Base-by-base conservation (phyloP, 148 eudicot genomes). In the Spergularia marina region DNA sequence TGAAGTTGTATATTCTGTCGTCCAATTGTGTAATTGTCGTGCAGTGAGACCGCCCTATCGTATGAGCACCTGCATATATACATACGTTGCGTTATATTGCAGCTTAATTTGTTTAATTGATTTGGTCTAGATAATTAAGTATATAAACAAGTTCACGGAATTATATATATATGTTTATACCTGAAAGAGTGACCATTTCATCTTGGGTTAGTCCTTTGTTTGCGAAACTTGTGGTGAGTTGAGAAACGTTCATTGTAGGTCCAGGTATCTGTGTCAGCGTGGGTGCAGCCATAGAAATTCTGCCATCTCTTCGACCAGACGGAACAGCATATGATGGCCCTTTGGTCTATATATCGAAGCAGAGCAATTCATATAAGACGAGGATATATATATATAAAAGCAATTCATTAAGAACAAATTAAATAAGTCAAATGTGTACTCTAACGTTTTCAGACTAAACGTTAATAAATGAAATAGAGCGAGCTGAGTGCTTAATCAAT, bases 31-130 rank as follows among this genome's bases (percentile, higher is more conserved):
- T 71, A 64, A 77, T 30, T 51, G 74, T 56, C 53, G 80, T 53
- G 71, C 80, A 78, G 14, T 78, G 80, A 36, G 80, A 63, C 47
- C 41, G 75, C n/a, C 80, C 80, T 10, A 77, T 71, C 11, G 80
- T 78, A 65, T 78, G 80, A 64, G 80, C 80, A 41, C 76, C 80
- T 78, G 76, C 44, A 53, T 30, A 30, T 3, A 3, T 30, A 30
- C 36, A 30, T 30, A 30, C 36, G 36, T 30, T 30, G 2, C 34
- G 34, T 30, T 30, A 30, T 30, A 23, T 23, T 23, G 25, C 25
- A 30, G 36, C 2, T 30, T 30, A 30, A 30, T 30, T 30, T 30
- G 1, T 30, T 30, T 30, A 30, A n/a, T 54, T 30, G 30, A 30
- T 5, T 12, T 21, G 5, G 36, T 30, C 36, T 30, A 30, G 36